Base-by-base conservation (phyloP, 306 rosid genomes). In the Oxytropis ochrocephala region DNA sequence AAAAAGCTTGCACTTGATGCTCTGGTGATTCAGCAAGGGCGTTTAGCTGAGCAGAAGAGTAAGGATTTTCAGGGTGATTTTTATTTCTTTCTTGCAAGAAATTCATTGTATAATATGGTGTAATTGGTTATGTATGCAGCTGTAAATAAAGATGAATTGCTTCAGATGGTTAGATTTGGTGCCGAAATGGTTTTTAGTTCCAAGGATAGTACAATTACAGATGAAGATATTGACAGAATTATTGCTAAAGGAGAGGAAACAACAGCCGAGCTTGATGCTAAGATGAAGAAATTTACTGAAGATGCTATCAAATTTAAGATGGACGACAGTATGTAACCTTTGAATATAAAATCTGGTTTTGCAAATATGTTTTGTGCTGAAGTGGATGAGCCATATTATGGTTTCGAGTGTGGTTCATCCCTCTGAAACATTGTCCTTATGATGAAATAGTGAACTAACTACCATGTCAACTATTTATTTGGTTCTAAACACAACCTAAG, bases 101-200 rank as follows among this genome's bases (percentile, higher is more conserved):
- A 3, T 13, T 35, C 50, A 30, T 53, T 52, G 12, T 48, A 38
- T 53, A 47, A 75, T 39, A 61, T 65, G 47, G 46, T 67, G 39
- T 38, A 32, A 41, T 50, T 61, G 17, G 32, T 11, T 51, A 32
- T 19, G 64, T 39, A 13, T 81, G 85, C 94, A 94, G 99, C 97
- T 85, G 97, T 94, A 30, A 94, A 94, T 82, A 94, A 90, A 77
- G 97, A 94, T 70, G 99, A 94, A 50, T 83, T 94, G 65, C 97
- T 94, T 78, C 97, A 90, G 76, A 94, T 90, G 97, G 97, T 94
- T 81, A 91, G 96, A 74, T 94, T 91, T 73, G 99, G 99, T 62
- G 99, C 99, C 69, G 99, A 94, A 85, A 94, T 94, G 99, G 99
- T 94, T 75, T 94, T 91, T 72, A 94, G 99, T 81, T 94, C 97